Evolutionary conservation across 1,284 basidiomycete genomes (phyloP), one percentile per base, ranked within the genome.

Genomic region (Puccinia triticina): DNA sequence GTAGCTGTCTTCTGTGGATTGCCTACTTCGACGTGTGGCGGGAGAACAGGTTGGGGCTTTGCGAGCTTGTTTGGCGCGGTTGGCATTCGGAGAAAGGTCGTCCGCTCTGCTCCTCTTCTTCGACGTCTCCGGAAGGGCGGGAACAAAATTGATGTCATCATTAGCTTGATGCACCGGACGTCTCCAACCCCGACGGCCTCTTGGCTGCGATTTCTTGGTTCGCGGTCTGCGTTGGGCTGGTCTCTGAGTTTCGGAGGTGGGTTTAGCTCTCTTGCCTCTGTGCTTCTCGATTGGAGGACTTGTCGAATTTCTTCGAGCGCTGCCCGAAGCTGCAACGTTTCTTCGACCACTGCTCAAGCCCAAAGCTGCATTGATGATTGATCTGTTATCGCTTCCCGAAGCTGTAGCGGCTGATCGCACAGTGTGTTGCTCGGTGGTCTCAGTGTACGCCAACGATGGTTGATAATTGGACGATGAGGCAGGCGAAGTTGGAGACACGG

Each of bases 381-480:
- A 61, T n/a, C 57, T n/a, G n/a, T 5, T 61, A 29, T 10, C 32
- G 4, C 29, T 64, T 32, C 14, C 32, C 5, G 61, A 64, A 59
- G n/a, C 11, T 64, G 61, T 37, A 64, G 12, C 12, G 29, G 29
- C 32, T 32, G n/a, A 59, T 23, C 12, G 7, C 12, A 7, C 40
- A 43, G 40, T 43, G 40, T 8, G 29, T 23, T 43, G 7, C 12
- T 43, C 40, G 12, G 40, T 43, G 40, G 32, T 34, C 61, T 64
- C 61, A 64, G 67, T 48, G 32, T n/a, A 12, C 18, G 40, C 64
- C 14, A 46, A 34, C 0, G 67, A 71, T 29, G 67, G 67, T 21
- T 71, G 40, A 46, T 71, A 71, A 23, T 71, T 26, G 40, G 67
- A 71, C 32, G 67, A 50, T 48, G 46, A n/a, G 8, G 8, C 21